Evolutionary conservation across 768 basidiomycete species (phyloP).

Genomic region (Agrocybe chaxingu): DNA sequence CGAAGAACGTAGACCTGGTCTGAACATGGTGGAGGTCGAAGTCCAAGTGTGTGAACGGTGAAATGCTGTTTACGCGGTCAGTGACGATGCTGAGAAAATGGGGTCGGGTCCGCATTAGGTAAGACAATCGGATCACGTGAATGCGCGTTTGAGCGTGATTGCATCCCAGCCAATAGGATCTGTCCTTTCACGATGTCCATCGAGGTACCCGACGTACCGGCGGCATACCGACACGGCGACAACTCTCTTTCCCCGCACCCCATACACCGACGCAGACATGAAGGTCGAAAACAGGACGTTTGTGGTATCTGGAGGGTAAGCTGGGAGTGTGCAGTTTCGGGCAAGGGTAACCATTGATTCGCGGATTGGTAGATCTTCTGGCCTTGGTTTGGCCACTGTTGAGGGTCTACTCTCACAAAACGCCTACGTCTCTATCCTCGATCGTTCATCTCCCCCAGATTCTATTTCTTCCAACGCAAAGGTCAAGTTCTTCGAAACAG

Average conservation of each 20-base stretch:
- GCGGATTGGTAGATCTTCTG: slow-evolving; percentile 41
- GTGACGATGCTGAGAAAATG: slow-evolving; percentile 10
- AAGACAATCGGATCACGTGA: slow-evolving; percentile 16
- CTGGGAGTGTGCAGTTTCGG: background rate
- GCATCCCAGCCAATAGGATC: slow-evolving; percentile 13
- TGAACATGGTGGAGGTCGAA: slow-evolving; percentile 35
- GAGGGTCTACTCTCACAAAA: slow-evolving; percentile 38
- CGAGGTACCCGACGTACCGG: slow-evolving; percentile 4
- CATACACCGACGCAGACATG: slow-evolving; percentile 12
- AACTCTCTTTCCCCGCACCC: background rate
- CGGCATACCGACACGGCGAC: background rate
- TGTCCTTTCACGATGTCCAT: slow-evolving; percentile 10
- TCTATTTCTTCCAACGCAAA: slow-evolving; percentile 17
- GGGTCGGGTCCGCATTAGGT: slow-evolving; percentile 3
- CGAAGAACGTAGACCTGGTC: slow-evolving; percentile 40
- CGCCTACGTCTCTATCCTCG: slow-evolving; percentile 51
- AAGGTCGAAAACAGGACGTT: slow-evolving; percentile 52
- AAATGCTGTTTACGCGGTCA: slow-evolving; percentile 8
- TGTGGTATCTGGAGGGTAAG: slow-evolving; percentile 56
- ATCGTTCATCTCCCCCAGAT: slow-evolving; percentile 38
- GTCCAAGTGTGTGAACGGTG: slow-evolving; percentile 7
- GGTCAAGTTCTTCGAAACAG: slow-evolving; percentile 37
- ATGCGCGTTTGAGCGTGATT: slow-evolving; percentile 14
- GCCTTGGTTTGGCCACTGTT: slow-evolving; percentile 53
- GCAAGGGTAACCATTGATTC: background rate